Evolutionary conservation across 345 rosid species (phyloP).

Genomic region (Dipteronia sinensis): DNA sequence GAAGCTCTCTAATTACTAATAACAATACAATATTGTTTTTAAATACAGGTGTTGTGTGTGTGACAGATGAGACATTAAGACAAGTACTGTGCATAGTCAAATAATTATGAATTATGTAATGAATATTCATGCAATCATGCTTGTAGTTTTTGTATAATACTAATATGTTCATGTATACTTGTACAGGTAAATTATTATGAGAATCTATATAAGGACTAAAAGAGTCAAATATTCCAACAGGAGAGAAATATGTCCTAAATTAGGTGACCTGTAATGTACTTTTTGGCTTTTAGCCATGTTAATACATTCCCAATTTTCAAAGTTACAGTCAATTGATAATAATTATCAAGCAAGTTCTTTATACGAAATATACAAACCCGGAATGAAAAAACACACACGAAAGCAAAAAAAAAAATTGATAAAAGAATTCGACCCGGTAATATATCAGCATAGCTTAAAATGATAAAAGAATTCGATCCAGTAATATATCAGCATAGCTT

Average conservation of each 20-base stretch:
- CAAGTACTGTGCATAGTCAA: background rate
- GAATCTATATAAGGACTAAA: background rate
- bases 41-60: background rate
- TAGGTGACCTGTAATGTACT: conserved; percentile 4
- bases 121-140: conserved; percentile 1
- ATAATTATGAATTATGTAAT: background rate
- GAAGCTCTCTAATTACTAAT: conserved; percentile 14
- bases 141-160: too few relatives aligned
- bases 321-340: background rate
- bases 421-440: too few relatives aligned
- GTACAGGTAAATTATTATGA: background rate
- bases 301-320: background rate
- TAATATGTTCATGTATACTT: background rate
- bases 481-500: too few relatives aligned
- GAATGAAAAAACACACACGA: too few relatives aligned
- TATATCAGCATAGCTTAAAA: too few relatives aligned
- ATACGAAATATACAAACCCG: too few relatives aligned
- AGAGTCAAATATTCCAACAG: conserved; percentile 8
- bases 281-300: background rate
- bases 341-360: background rate
- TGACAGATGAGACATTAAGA: background rate
- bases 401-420: too few relatives aligned
- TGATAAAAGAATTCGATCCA: too few relatives aligned
- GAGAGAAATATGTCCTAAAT: background rate
- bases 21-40: background rate